Conservation (phyloP, 1,284 basidiomycete species). For the Ganoderma multipileum region DNA sequence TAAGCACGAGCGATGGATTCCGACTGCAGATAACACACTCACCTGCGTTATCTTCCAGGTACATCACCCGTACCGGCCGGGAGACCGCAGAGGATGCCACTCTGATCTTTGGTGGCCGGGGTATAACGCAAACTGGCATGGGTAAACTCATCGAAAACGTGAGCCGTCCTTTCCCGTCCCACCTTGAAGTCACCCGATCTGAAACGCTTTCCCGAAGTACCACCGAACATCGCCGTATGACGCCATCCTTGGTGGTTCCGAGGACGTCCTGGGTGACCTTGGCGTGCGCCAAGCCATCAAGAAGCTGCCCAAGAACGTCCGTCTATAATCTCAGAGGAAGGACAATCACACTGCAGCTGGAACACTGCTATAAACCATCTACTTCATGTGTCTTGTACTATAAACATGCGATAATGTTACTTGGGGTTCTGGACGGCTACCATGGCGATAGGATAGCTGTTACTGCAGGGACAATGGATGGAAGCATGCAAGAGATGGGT, state of each 20-base stretch:
- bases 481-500: not conserved
- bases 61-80: slow-evolving; percentile 68
- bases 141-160: slow-evolving; percentile 63
- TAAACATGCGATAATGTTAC: not conserved
- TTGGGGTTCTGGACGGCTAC: not conserved
- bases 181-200: not conserved
- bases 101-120: slow-evolving; percentile 60
- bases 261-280: slow-evolving; percentile 64
- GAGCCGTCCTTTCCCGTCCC: slow-evolving; percentile 31
- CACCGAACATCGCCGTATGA: slow-evolving; percentile 63
- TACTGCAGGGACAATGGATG: not conserved
- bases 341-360: not conserved
- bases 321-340: slow-evolving; percentile 42
- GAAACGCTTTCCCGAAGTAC: slow-evolving; percentile 43
- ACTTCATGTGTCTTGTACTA: not conserved
- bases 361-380: not conserved
- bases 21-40: not conserved
- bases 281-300: slow-evolving; percentile 69
- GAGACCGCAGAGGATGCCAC: slow-evolving; percentile 75
- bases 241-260: slow-evolving; percentile 56
- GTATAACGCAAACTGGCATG: slow-evolving; percentile 61
- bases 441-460: not conserved
- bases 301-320: slow-evolving; percentile 63
- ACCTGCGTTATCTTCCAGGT: slow-evolving; percentile 46
- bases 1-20: slow-evolving; percentile 40